These are phyloP conservation scores for Corrigiola litoralis DNA, from an alignment of 179 eudicot species.

Conservation along the genomic window DNA sequence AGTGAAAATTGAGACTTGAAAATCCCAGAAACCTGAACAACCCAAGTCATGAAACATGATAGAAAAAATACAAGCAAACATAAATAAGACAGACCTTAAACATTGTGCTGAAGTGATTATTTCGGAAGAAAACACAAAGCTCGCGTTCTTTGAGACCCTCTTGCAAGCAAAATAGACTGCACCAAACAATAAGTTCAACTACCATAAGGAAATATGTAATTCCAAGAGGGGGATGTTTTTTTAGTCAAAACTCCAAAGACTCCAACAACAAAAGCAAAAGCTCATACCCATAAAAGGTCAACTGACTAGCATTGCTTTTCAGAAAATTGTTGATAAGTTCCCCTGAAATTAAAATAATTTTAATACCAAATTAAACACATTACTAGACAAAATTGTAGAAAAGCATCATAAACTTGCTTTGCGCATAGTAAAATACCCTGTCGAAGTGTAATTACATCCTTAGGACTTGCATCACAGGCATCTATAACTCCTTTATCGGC, in stretches of 20 bases:
- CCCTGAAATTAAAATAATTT: constrained; percentile 36
- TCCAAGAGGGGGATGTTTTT: not conserved
- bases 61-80: not conserved
- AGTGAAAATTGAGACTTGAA: not conserved
- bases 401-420: not conserved
- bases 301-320: constrained; percentile 77
- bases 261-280: constrained; percentile 2
- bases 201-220: not conserved
- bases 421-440: constrained; percentile 45
- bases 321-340: constrained; percentile 62
- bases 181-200: not conserved
- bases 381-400: not conserved
- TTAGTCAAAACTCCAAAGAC: not conserved
- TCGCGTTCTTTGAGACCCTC: constrained; percentile 75
- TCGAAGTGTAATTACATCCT: constrained; percentile 40
- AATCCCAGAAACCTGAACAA: not conserved
- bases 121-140: constrained; percentile 92
- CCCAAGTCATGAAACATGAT: not conserved
- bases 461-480: constrained; percentile 29
- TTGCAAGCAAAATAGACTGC: constrained; percentile 75
- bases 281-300: constrained; percentile 73
- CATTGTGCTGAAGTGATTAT: constrained; percentile 97
- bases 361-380: not conserved
- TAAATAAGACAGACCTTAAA: constrained; percentile 59
- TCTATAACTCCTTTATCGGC: constrained; percentile 40